Percentiles rank a stretch among this genome's conserved stretches.
Conservation (phyloP, 305 asterid species). For the Solanum hybrid region DNA sequence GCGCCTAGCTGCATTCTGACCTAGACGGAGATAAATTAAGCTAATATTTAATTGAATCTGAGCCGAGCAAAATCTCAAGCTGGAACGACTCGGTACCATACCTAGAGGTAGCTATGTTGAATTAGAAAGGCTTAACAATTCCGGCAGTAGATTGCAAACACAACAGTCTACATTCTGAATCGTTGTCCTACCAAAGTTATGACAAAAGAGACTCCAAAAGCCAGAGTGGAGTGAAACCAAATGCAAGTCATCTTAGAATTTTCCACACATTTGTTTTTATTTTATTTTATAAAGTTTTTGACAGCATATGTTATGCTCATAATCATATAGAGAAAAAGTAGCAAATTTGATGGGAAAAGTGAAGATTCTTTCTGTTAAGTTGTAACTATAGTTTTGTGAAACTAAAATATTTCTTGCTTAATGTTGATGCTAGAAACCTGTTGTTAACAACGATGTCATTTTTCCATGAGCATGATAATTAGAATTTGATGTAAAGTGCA, state of each 20-base stretch:
- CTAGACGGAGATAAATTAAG: not conserved
- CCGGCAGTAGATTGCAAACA: not conserved
- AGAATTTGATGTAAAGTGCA: not conserved
- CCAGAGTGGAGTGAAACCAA: not conserved
- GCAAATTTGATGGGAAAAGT: not conserved
- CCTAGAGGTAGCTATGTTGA: not conserved
- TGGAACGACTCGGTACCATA: not conserved
- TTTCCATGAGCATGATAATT: not conserved
- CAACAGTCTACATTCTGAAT: not conserved
- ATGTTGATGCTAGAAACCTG: not conserved
- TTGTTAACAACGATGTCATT: not conserved
- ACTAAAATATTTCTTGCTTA: not conserved
- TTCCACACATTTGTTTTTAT: not conserved
- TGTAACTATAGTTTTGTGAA: not conserved
- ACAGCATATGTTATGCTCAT: not conserved
- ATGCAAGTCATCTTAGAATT: not conserved
- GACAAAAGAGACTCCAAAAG: not conserved
- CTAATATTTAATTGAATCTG: not conserved
- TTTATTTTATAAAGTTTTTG: not conserved
- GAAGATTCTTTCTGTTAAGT: not conserved
- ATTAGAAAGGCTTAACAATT: not conserved
- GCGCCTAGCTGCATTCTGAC: not conserved
- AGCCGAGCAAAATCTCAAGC: not conserved
- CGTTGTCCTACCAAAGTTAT: not conserved
- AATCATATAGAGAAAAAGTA: not conserved